Base-by-base conservation (phyloP, 768 basidiomycete species). In the Leucosporidium creatinivorum region DNA sequence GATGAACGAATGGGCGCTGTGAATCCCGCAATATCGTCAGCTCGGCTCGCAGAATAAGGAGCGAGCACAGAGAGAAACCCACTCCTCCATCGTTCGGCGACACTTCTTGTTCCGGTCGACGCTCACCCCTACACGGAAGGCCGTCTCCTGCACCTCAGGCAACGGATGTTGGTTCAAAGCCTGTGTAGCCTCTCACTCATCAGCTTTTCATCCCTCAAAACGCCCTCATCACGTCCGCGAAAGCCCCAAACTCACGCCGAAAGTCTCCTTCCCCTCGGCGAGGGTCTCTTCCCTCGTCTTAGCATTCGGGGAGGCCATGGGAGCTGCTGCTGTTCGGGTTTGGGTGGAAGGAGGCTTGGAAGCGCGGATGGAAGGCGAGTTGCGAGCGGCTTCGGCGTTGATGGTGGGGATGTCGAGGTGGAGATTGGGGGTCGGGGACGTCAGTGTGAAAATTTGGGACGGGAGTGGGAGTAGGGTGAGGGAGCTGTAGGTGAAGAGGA, bases 51-150 rank as follows among this genome's bases (percentile, higher is more conserved):
- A 4, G 17, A 1, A 10, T 8, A n/a, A n/a, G 31, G 1, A n/a
- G 57, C 10, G 25, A 9, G 54, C 0, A n/a, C 13, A 28, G 15
- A 2, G 39, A 2, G 54, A 55, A 25, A 65, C 65, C 8, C 92
- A 86, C 77, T 98, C 96, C 79, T 98, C 96, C 96, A 98, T 98
- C 59, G 88, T 90, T 70, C 94, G 82, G 69, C 96, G 82, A 63
- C 88, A 84, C 57, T 93, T 91, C 79, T 87, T 92, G 80, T 81
- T 81, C 62, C 78, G 73, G 69, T 96, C 91, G 74, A 94, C 92
- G 47, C 86, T 81, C 15, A 88, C 84, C 28, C 89, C 89, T 47
- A 91, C 83, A 26, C 26, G 57, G 65, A 6, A 83, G 77, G 73
- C 87, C 85, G 65, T 85, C 83, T 58, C 81, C 78, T 19, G 28